Evolutionary conservation across 2,329 filamentous ascomycete species (phyloP).

Genomic region (Gliomastix tumulicola): DNA sequence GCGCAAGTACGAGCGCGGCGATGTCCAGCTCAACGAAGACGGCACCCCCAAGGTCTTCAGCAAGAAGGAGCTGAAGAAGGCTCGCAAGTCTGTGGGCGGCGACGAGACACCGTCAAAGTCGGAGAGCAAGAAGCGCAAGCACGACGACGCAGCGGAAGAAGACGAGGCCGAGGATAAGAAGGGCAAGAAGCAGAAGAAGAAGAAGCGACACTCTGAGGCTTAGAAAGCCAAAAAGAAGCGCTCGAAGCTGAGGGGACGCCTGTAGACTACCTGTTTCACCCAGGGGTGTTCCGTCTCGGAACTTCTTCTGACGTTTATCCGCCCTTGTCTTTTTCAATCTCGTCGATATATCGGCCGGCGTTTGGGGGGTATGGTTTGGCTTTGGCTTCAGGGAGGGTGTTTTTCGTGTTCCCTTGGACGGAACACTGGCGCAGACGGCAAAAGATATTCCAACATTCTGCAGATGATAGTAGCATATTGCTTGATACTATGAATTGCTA

Average conservation of each 20-base stretch:
- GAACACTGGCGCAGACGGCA: too few relatives aligned
- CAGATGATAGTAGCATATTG: too few relatives aligned
- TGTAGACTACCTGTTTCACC: too few relatives aligned
- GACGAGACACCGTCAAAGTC: constrained; percentile 37
- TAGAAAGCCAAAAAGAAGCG: neutral
- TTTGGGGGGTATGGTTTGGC: too few relatives aligned
- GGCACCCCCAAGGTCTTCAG: constrained; percentile 61
- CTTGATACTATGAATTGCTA: too few relatives aligned
- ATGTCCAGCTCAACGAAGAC: constrained; percentile 59
- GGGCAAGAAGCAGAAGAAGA: constrained; percentile 49
- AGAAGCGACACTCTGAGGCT: constrained; percentile 30
- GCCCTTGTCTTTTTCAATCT: too few relatives aligned
- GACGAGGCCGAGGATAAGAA: constrained; percentile 55
- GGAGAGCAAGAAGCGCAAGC: constrained; percentile 56
- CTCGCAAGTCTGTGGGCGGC: constrained; percentile 56
- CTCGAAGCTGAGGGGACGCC: neutral
- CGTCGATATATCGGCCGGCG: too few relatives aligned
- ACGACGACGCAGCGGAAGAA: constrained; percentile 60
- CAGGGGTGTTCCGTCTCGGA: too few relatives aligned
- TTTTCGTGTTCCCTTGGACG: too few relatives aligned
- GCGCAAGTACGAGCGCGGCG: constrained; percentile 69
- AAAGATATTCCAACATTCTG: too few relatives aligned
- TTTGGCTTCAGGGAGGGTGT: too few relatives aligned
- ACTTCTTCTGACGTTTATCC: too few relatives aligned
- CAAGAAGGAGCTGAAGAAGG: constrained; percentile 73